Evolutionary conservation across 805 yeast species (phyloP).

Genomic region (Myxozyma sirexii): DNA sequence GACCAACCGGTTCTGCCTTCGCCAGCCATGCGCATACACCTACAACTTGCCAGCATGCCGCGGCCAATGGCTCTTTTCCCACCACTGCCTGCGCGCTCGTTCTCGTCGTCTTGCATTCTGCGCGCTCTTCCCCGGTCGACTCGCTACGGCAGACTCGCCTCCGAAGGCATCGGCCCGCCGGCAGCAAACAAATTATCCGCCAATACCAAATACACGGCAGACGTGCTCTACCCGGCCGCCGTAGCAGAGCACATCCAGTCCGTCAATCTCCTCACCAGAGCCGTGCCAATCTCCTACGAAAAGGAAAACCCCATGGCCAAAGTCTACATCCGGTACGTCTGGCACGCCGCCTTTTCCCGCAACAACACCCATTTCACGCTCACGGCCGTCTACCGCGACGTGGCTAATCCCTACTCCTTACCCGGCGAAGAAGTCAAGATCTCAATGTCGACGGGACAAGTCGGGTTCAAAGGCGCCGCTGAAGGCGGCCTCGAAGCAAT

Average conservation of each 20-base stretch:
- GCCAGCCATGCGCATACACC: conserved; percentile 1
- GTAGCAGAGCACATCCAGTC: background rate
- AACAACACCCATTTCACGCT: conserved; percentile 84
- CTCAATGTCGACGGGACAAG: conserved; percentile 75
- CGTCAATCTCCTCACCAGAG: background rate
- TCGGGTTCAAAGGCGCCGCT: conserved; percentile 87
- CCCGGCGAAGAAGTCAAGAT: conserved; percentile 72
- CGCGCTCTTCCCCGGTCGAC: background rate
- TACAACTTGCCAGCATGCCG: background rate
- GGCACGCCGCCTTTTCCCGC: conserved; percentile 75
- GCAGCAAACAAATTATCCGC: too few species aligned
- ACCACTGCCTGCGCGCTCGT: background rate
- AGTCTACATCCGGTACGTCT: conserved; percentile 59
- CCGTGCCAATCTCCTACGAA: conserved; percentile 5
- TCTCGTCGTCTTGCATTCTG: background rate
- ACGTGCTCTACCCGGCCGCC: background rate
- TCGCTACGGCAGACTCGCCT: background rate
- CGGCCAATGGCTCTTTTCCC: background rate
- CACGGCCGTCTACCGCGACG: conserved; percentile 61
- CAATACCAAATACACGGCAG: too few species aligned
- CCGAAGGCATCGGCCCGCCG: background rate
- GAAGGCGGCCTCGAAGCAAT: conserved; percentile 93
- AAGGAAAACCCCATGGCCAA: conserved; percentile 28
- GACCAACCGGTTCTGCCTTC: too few species aligned
- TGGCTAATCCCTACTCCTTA: conserved; percentile 74